Evolutionary conservation across 306 rosid species (phyloP).

Genomic region (Sophora flavescens): DNA sequence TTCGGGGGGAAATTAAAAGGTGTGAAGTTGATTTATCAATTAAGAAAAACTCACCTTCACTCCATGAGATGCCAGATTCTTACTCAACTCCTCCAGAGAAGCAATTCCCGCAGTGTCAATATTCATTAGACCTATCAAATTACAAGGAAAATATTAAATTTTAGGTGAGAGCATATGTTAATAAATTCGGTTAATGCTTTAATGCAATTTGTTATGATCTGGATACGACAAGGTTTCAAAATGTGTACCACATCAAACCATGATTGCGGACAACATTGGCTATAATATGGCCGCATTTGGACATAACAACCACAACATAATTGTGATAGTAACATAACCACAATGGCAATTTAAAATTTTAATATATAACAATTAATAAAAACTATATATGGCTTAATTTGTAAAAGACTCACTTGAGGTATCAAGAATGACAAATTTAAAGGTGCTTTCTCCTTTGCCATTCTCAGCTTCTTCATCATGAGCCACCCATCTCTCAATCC

Average conservation of each 20-base stretch:
- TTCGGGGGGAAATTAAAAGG: neutral
- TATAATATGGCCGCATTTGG: no score
- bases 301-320: no score
- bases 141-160: neutral
- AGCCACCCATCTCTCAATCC: slow-evolving; percentile 60
- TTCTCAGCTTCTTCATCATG: slow-evolving; percentile 46
- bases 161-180: neutral
- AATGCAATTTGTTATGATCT: neutral
- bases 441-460: slow-evolving; percentile 37
- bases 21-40: neutral
- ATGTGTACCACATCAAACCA: no score
- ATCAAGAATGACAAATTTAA: slow-evolving; percentile 61
- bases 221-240: neutral
- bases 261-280: no score
- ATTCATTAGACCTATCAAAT: slow-evolving; percentile 60
- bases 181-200: neutral
- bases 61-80: slow-evolving; percentile 53
- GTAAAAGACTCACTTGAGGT: slow-evolving; percentile 64
- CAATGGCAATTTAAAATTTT: no score
- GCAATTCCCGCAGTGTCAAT: slow-evolving; percentile 79
- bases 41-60: slow-evolving; percentile 50
- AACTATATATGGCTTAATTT: neutral
- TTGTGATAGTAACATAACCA: no score
- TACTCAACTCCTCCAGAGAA: slow-evolving; percentile 62
- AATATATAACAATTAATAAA: no score